A percentile compares a stretch with the other conserved stretches of the same genome.
Conservation (phyloP, 2,329 filamentous ascomycete genomes). For the Trichoderma koningii region DNA sequence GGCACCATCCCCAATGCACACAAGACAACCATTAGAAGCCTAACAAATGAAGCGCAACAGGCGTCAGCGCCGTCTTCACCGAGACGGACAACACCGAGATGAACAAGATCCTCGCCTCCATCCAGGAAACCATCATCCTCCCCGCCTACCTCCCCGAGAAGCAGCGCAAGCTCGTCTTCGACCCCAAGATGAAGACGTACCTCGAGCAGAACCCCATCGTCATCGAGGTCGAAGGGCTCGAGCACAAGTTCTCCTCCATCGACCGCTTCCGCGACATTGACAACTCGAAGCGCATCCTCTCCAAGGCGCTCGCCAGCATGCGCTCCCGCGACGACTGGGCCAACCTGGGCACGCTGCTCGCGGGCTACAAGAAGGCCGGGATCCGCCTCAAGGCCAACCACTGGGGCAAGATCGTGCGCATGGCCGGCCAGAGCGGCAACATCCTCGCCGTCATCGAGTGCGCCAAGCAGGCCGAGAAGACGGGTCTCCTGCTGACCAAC, state of each 20-base stretch:
- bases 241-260: conserved; percentile 54
- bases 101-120: conserved; percentile 52
- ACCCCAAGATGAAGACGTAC: conserved; percentile 47
- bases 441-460: conserved; percentile 53
- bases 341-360: conserved; percentile 55
- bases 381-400: conserved; percentile 42
- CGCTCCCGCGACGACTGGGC: conserved; percentile 51
- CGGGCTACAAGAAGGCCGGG: conserved; percentile 50
- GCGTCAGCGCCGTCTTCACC: conserved; percentile 48
- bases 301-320: conserved; percentile 49
- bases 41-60: conserved; percentile 32
- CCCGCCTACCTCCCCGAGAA: conserved; percentile 58
- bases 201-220: conserved; percentile 58
- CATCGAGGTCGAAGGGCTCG: conserved; percentile 60
- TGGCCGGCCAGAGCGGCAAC: conserved; percentile 45
- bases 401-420: conserved; percentile 46
- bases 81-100: conserved; percentile 56
- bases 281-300: conserved; percentile 44
- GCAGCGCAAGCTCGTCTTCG: conserved; percentile 58
- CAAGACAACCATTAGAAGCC: neutral
- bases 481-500: conserved; percentile 47
- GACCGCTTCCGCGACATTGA: conserved; percentile 48
- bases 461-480: conserved; percentile 49
- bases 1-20: too few species aligned
- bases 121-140: conserved; percentile 63